phyloP scores from a whole-genome alignment of 2,329 filamentous ascomycete genomes.

The Ophidiomyces ophidiicola region DNA sequence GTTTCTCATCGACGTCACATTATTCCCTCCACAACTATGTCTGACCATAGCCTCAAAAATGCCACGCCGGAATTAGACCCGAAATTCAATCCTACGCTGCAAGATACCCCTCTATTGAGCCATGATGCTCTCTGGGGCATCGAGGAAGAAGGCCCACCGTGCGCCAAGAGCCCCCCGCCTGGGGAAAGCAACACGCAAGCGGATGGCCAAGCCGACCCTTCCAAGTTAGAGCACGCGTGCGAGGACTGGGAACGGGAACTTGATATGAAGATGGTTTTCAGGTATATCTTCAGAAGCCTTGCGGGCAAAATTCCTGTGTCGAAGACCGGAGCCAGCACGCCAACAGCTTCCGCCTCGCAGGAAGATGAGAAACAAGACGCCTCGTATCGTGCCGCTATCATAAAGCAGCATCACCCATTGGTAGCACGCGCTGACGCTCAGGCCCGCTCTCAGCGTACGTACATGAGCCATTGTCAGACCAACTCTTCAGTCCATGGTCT shows the following conservation, averaged over 20 bases:
- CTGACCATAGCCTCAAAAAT: conserved; percentile 18
- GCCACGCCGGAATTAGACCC: conserved; percentile 27
- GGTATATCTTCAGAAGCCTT: conserved; percentile 69
- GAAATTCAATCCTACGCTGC: conserved; percentile 41
- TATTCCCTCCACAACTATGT: conserved; percentile 14
- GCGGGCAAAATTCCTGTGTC: conserved; percentile 34
- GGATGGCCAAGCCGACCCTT: conserved; percentile 23
- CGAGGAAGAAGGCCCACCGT: conserved; percentile 44
- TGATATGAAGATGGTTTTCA: conserved; percentile 83
- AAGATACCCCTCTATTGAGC: conserved; percentile 27
- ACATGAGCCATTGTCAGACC: conserved; percentile 21
- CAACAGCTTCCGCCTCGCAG: conserved; percentile 26
- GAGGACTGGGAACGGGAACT: conserved; percentile 92
- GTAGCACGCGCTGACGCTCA: conserved; percentile 46
- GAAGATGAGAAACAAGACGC: conserved; percentile 43
- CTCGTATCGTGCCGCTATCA: conserved; percentile 66
- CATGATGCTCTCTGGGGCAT: conserved; percentile 55
- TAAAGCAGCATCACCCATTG: conserved; percentile 79
- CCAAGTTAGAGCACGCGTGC: conserved; percentile 41
- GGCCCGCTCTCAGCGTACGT: conserved; percentile 33
- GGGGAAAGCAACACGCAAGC: conserved; percentile 15
- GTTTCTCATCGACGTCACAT: conserved; percentile 9
- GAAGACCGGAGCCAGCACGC: conserved; percentile 29
- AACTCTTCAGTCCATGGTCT: conserved; percentile 34
- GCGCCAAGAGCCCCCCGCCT: conserved; percentile 8